A percentile compares a stretch with the other conserved stretches of the same genome.
Conservation (phyloP, 306 rosid species). For the Prunus davidiana region DNA sequence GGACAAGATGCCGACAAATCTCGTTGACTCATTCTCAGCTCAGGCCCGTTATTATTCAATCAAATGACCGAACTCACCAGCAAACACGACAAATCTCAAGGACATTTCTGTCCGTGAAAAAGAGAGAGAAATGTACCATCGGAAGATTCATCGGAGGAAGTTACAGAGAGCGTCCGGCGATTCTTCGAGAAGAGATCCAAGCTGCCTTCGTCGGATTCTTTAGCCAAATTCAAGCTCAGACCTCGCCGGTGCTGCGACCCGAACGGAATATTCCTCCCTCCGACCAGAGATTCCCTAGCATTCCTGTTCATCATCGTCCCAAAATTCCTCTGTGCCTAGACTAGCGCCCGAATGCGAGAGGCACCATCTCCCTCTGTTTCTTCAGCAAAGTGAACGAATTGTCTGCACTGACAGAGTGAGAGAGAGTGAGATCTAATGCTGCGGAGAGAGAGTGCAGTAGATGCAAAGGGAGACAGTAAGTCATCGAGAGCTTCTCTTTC, state of each 20-base stretch:
- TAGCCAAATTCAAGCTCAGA: slow-evolving; percentile 38
- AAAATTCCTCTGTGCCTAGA: background rate
- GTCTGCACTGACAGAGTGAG: background rate
- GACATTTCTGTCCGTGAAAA: background rate
- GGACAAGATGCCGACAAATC: slow-evolving; percentile 11
- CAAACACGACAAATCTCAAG: background rate
- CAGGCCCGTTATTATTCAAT: background rate
- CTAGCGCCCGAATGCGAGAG: too few relatives aligned
- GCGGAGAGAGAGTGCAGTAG: slow-evolving; percentile 13
- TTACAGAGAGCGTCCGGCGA: slow-evolving; percentile 68
- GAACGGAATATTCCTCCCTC: slow-evolving; percentile 37
- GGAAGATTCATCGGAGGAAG: slow-evolving; percentile 81
- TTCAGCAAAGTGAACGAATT: background rate
- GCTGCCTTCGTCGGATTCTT: slow-evolving; percentile 47
- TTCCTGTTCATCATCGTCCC: slow-evolving; percentile 44
- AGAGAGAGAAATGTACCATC: slow-evolving; percentile 50
- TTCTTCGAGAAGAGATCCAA: slow-evolving; percentile 89
- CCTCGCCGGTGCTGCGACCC: slow-evolving; percentile 65
- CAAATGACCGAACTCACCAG: background rate
- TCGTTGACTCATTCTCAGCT: background rate
- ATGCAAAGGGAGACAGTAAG: slow-evolving; percentile 24
- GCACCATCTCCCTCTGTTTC: background rate
- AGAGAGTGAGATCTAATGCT: background rate
- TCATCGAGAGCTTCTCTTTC: slow-evolving; percentile 4
- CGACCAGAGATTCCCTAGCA: slow-evolving; percentile 56